These are phyloP conservation scores for Candida maris DNA, from an alignment of 805 yeast species.

Conservation along the genomic window DNA sequence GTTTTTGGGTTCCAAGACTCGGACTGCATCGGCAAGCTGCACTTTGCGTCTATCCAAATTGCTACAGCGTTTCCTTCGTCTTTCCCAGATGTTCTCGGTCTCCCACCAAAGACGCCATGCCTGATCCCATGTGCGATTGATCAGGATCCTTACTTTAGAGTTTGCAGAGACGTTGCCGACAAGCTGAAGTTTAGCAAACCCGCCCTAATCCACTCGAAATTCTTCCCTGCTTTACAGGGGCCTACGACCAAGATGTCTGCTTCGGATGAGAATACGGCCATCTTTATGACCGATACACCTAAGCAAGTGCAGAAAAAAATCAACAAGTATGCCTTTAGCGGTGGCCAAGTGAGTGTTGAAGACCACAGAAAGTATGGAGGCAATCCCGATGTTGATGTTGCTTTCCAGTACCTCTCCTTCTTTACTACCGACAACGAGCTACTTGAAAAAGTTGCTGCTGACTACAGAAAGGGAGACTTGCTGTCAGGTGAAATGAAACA, in stretches of 20 bases:
- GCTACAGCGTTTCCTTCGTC: conserved; percentile 95
- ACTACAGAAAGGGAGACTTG: conserved; percentile 75
- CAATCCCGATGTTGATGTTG: conserved; percentile 91
- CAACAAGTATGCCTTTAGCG: conserved; percentile 94
- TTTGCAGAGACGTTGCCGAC: conserved; percentile 95
- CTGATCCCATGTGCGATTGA: conserved; percentile 98
- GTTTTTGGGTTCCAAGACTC: conserved; percentile 95
- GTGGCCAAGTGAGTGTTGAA: conserved; percentile 84
- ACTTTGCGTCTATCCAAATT: conserved; percentile 94
- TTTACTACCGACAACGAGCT: conserved; percentile 86
- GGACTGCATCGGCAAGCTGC: conserved; percentile 91
- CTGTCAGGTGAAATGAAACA: conserved; percentile 93
- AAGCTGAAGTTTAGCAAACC: conserved; percentile 90
- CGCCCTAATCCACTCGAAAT: conserved; percentile 85
- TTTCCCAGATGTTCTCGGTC: conserved; percentile 87
- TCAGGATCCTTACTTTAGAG: conserved; percentile 97
- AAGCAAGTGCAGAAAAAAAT: conserved; percentile 90
- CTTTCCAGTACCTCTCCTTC: conserved; percentile 88
- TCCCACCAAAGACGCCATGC: conserved; percentile 88
- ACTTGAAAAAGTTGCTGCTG: conserved; percentile 55
- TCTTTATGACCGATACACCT: conserved; percentile 92
- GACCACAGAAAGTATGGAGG: conserved; percentile 92
- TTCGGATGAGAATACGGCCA: conserved; percentile 83
- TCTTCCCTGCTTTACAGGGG: conserved; percentile 98
- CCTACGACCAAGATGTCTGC: conserved; percentile 97